These are phyloP conservation scores for Leptographium galeiforme DNA, from an alignment of 2,329 filamentous ascomycete genomes.

Conservation along the genomic window DNA sequence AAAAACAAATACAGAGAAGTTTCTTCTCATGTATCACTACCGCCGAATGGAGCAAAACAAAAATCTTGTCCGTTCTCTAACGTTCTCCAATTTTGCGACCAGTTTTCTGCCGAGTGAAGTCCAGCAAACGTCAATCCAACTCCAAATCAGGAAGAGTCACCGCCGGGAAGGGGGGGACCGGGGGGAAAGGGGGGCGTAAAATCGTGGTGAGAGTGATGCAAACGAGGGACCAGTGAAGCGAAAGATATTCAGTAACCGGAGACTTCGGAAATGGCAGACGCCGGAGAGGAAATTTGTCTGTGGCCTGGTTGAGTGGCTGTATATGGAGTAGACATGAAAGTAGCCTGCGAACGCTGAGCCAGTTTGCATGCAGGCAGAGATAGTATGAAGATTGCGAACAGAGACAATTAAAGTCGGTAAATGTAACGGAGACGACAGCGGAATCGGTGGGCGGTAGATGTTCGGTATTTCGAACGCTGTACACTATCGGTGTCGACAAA, in stretches of 20 bases:
- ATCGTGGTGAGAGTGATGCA: neutral
- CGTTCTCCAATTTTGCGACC: neutral
- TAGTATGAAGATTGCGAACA: neutral
- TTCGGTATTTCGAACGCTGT: neutral
- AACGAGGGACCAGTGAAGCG: neutral
- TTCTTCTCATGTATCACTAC: neutral
- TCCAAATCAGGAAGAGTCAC: neutral
- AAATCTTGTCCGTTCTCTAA: neutral
- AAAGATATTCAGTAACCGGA: neutral
- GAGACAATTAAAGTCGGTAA: neutral
- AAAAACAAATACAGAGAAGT: neutral
- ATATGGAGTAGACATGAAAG: neutral
- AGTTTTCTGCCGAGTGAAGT: neutral
- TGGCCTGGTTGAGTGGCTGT: neutral
- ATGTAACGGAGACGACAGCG: neutral
- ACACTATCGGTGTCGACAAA: neutral
- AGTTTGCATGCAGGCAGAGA: neutral
- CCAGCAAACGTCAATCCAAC: neutral
- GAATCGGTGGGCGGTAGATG: neutral
- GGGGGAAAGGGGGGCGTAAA: neutral
- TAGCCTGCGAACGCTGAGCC: neutral
- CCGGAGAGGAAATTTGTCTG: neutral
- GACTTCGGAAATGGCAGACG: neutral
- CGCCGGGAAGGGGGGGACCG: neutral
- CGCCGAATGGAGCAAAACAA: neutral